Percentiles rank a stretch among this genome's conserved stretches.
These are phyloP conservation scores for Kwoniella mangroviensis DNA, from an alignment of 768 basidiomycete genomes.

Conservation along the genomic window DNA sequence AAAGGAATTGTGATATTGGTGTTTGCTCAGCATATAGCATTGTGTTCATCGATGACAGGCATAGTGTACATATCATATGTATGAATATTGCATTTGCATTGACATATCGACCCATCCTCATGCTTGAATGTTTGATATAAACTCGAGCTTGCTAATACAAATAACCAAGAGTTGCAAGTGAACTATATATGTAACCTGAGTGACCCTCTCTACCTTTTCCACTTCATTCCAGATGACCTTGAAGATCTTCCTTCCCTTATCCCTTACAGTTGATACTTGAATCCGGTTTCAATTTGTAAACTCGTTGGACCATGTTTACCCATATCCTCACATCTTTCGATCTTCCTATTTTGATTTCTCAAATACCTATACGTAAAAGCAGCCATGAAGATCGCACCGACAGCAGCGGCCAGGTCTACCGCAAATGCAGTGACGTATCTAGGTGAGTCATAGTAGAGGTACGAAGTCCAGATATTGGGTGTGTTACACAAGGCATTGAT, in stretches of 20 bases:
- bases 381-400: conserved; percentile 43
- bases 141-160: too few relatives aligned
- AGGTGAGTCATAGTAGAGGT: conserved; percentile 52
- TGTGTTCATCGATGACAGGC: too few relatives aligned
- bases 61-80: too few relatives aligned
- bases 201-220: too few relatives aligned
- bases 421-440: conserved; percentile 52
- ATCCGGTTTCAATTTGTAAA: conserved; percentile 48
- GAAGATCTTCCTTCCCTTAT: background rate
- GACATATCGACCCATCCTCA: too few relatives aligned
- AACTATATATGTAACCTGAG: too few relatives aligned
- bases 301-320: conserved; percentile 44
- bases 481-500: conserved; percentile 52
- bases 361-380: conserved; percentile 47
- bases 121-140: too few relatives aligned
- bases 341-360: conserved; percentile 43
- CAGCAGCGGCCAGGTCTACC: conserved; percentile 51
- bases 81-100: too few relatives aligned
- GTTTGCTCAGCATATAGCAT: too few relatives aligned
- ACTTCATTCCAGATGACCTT: background rate
- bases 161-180: too few relatives aligned
- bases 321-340: conserved; percentile 45
- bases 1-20: too few relatives aligned
- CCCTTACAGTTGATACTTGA: conserved; percentile 50
- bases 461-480: conserved; percentile 54